Evolutionary conservation across 148 eudicot species (phyloP).

Genomic region (Polygonum maritimum): DNA sequence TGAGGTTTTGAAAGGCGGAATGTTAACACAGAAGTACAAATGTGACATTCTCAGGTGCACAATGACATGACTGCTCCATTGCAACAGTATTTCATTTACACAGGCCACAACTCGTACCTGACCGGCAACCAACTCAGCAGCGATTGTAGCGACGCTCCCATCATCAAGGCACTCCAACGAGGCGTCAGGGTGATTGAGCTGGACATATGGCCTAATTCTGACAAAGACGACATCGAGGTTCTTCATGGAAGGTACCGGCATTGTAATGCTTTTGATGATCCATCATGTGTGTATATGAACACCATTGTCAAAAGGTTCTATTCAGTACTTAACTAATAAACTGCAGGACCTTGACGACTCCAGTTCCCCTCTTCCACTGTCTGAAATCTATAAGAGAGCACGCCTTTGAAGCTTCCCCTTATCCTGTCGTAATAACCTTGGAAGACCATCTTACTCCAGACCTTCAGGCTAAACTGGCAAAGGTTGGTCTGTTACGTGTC

Average conservation of each 20-base stretch:
- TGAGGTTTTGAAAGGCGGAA: background rate
- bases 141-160: constrained; percentile 84
- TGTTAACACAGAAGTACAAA: background rate
- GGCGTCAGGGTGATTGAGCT: constrained; percentile 94
- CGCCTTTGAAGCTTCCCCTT: constrained; percentile 77
- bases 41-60: constrained; percentile 56
- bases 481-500: constrained; percentile 29
- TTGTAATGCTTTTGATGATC: background rate
- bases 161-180: constrained; percentile 68
- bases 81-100: constrained; percentile 89
- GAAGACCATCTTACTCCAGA: constrained; percentile 90
- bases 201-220: constrained; percentile 91
- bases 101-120: constrained; percentile 93
- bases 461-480: constrained; percentile 93
- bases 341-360: constrained; percentile 82
- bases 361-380: constrained; percentile 69
- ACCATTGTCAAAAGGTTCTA: background rate
- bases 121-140: constrained; percentile 94
- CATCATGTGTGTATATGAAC: background rate
- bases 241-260: constrained; percentile 79
- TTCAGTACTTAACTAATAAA: background rate
- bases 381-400: constrained; percentile 74
- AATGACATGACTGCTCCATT: constrained; percentile 95
- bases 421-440: constrained; percentile 80
- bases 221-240: constrained; percentile 71